Conservation (phyloP, 208 protist species). For the Leishmania martiniquensis region DNA sequence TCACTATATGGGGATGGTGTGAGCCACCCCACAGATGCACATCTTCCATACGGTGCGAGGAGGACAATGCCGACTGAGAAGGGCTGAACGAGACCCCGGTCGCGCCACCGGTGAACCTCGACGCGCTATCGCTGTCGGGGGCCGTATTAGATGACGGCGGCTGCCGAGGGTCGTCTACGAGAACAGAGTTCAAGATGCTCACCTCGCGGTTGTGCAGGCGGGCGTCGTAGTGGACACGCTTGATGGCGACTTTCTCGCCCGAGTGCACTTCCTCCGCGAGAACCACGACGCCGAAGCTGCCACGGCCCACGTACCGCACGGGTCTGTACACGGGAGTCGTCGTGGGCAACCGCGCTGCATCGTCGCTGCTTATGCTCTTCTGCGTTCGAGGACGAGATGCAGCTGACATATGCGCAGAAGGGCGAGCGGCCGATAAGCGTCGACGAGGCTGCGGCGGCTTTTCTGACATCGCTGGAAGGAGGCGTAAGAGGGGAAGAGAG, state of each 20-base stretch:
- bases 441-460: background rate
- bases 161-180: conserved; percentile 16
- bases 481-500: no score
- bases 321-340: conserved; percentile 31
- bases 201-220: conserved; percentile 99
- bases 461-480: conserved; percentile 3
- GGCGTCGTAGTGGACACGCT: conserved; percentile 97
- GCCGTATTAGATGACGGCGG: background rate
- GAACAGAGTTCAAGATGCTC: conserved; percentile 94
- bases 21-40: conserved; percentile 13
- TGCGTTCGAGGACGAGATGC: background rate
- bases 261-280: conserved; percentile 84
- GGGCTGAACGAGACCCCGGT: background rate
- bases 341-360: background rate
- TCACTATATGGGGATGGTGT: conserved; percentile 96
- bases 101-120: background rate
- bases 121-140: background rate
- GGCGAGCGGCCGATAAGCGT: background rate
- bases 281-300: conserved; percentile 98
- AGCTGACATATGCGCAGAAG: background rate
- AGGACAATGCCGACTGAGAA: background rate
- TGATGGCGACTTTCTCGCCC: conserved; percentile 95
- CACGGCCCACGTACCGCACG: conserved; percentile 88
- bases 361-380: background rate
- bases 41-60: background rate